Evolutionary conservation across 148 eudicot genomes (phyloP).

Genomic region (Pouteria glomerata): DNA sequence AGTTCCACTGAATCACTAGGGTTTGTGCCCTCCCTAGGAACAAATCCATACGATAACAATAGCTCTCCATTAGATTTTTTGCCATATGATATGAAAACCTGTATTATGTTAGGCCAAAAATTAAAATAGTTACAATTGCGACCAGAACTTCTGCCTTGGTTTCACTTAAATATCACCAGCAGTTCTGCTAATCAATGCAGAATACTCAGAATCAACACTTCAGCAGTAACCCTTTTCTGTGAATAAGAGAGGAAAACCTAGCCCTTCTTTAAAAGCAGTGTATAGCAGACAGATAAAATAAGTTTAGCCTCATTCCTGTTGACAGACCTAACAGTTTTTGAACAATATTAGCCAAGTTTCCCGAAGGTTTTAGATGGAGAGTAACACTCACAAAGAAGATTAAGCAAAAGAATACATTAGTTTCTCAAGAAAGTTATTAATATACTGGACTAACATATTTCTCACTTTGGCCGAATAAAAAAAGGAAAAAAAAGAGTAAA

Average conservation of each 20-base stretch:
- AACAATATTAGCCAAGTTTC: not conserved
- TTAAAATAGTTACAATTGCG: not conserved
- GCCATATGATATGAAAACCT: conserved; percentile 98
- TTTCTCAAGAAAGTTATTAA: not conserved
- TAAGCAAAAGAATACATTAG: not conserved
- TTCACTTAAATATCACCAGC: not conserved
- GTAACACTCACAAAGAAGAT: not conserved
- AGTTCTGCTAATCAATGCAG: conserved; percentile 5
- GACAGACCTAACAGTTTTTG: not conserved
- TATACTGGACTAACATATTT: not conserved
- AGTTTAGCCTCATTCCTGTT: conserved; percentile 1
- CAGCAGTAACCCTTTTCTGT: not conserved
- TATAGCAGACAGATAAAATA: not conserved
- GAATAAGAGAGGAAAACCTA: not conserved
- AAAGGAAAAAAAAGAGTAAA: conserved; percentile 7
- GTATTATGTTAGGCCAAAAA: conserved; percentile 12
- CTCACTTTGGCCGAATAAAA: not conserved
- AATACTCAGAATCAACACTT: not conserved
- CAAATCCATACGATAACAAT: conserved; percentile 93
- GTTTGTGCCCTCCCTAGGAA: conserved; percentile 93
- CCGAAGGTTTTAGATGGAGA: not conserved
- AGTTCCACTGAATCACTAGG: conserved; percentile 86
- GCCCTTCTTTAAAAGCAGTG: not conserved
- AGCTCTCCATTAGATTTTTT: conserved; percentile 95
- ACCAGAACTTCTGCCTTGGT: not conserved